Evolutionary conservation across 352 stramenopile genomes (phyloP), one percentile per base, ranked within the genome.

Genomic region (Pythium sukuiense): DNA sequence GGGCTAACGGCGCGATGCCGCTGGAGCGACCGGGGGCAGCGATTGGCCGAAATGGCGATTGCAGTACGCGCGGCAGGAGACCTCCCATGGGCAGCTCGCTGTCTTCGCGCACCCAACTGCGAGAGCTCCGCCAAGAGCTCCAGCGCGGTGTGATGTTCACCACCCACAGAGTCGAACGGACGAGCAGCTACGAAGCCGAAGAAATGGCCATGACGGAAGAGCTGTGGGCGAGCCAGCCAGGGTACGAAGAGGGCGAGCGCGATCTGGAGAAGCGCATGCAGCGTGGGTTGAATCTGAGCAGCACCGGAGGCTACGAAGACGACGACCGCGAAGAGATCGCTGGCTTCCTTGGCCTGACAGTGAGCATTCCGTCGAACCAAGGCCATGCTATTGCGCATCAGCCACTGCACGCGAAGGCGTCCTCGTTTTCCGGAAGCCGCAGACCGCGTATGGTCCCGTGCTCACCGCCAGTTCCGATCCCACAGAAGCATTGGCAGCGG

Each of bases 401-500:
- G 6, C 27, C 46, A 13, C n/a, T 55, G 18, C 57, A 39, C 5
- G 71, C 70, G 26, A 71, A 70, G 55, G 63, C 76, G 5, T 64
- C 74, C 35, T 83, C 72, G 14, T 80, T 83, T 43, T 73, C 67
- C 26, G 63, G 67, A 1, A 55, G 46, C n/a, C 29, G 32, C 9
- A 46, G 60, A 2, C 46, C 68, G 2, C 67, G 67, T 3, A 55
- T 67, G 18, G 61, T 76, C 49, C 70, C 75, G 4, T 86, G 77
- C 64, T 88, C 80, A 9, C 77, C 80, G 14, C 80, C 80, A 6
- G 72, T 88, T 32, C 72, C 77, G 2, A 88, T 88, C 59, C 80
- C 80, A 30, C 71, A 54, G 65, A 76, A 54, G n/a, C 67, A 74
- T 18, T 64, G 64, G 24, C 52, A 75, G 52, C 67, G 76, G 9